Evolutionary conservation across 257 asterid species (phyloP).

Genomic region (Solanum commersonii): DNA sequence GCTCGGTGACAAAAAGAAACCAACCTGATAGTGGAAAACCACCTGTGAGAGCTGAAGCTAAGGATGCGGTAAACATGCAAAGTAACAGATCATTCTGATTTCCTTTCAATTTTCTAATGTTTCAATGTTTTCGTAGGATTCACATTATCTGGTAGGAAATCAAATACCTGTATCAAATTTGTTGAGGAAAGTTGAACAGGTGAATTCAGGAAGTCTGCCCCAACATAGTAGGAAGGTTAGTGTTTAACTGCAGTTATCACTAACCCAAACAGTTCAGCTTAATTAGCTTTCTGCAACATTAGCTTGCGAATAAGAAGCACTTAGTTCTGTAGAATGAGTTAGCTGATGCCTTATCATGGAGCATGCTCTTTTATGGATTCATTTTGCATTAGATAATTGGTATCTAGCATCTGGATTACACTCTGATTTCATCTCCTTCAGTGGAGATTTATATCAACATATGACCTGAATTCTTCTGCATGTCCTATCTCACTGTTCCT

Average conservation of each 20-base stretch:
- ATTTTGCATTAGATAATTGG: neutral
- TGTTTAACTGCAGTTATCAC: neutral
- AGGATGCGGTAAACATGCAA: slow-evolving; percentile 46
- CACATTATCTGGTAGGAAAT: slow-evolving; percentile 38
- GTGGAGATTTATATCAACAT: neutral
- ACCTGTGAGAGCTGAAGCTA: slow-evolving; percentile 31
- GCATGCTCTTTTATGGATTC: neutral
- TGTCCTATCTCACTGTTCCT: slow-evolving; percentile 1
- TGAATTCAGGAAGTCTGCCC: slow-evolving; percentile 48
- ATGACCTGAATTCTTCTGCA: neutral
- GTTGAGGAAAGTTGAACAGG: slow-evolving; percentile 64
- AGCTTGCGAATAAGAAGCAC: neutral
- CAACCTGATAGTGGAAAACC: slow-evolving; percentile 35
- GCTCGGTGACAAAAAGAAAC: slow-evolving; percentile 50
- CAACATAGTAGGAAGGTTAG: slow-evolving; percentile 86
- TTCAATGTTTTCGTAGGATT: slow-evolving; percentile 28
- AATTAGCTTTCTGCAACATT: neutral
- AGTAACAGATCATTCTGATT: slow-evolving; percentile 1
- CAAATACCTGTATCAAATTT: slow-evolving; percentile 70
- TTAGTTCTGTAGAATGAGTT: neutral
- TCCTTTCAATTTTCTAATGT: neutral
- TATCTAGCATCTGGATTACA: neutral
- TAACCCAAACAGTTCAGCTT: neutral
- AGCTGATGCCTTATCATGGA: neutral
- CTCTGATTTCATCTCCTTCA: neutral